phyloP scores from a whole-genome alignment of 495 filamentous ascomycete genomes.

The Poronia punctata region DNA sequence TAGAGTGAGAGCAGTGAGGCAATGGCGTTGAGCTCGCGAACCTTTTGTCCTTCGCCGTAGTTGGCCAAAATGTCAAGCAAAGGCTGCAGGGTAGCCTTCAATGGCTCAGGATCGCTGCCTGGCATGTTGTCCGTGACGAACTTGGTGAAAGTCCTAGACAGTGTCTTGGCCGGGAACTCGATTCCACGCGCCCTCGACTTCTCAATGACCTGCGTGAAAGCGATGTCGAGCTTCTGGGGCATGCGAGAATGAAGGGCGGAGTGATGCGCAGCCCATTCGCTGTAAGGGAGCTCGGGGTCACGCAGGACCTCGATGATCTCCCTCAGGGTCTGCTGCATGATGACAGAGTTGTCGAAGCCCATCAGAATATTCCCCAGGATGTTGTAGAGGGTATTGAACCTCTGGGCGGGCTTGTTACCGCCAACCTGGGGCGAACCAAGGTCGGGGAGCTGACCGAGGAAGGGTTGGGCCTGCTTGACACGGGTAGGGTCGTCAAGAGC shows the following conservation, averaged over 20 bases:
- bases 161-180: slow-evolving; percentile 89
- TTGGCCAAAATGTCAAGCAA: slow-evolving; percentile 72
- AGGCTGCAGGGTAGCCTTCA: slow-evolving; percentile 70
- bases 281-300: slow-evolving; percentile 84
- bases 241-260: slow-evolving; percentile 93
- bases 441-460: slow-evolving; percentile 83
- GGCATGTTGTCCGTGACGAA: slow-evolving; percentile 86
- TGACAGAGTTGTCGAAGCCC: slow-evolving; percentile 95
- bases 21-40: slow-evolving; percentile 82
- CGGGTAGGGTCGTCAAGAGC: slow-evolving; percentile 92
- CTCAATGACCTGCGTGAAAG: slow-evolving; percentile 77
- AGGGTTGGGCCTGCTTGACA: slow-evolving; percentile 96
- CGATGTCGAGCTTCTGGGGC: slow-evolving; percentile 82
- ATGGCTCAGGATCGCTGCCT: slow-evolving; percentile 51
- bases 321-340: slow-evolving; percentile 84
- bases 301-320: slow-evolving; percentile 86
- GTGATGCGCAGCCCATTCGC: slow-evolving; percentile 92
- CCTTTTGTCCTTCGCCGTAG: slow-evolving; percentile 84
- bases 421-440: slow-evolving; percentile 78
- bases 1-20: slow-evolving; percentile 70
- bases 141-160: slow-evolving; percentile 72
- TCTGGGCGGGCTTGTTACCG: slow-evolving; percentile 88
- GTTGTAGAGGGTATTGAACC: slow-evolving; percentile 66
- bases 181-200: slow-evolving; percentile 63
- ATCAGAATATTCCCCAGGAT: slow-evolving; percentile 83